Conservation (phyloP, 208 protist species). For the Tritrichomonas foetus region DNA sequence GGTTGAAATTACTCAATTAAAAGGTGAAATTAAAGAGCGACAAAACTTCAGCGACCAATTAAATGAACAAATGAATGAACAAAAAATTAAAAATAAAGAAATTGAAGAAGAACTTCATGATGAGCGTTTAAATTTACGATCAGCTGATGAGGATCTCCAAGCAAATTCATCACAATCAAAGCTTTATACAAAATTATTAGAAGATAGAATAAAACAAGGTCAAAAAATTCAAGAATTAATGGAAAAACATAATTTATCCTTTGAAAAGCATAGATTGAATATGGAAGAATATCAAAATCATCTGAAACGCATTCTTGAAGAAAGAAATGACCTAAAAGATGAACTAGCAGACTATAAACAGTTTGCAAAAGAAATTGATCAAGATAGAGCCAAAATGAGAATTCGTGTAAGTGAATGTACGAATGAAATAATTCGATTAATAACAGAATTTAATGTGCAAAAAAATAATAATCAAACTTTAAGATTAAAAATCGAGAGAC, state of each 20-base stretch:
- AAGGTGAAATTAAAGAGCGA: background rate
- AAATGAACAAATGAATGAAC: background rate
- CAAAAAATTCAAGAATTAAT: too few relatives aligned
- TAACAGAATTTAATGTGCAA: constrained; percentile 80
- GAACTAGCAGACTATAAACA: background rate
- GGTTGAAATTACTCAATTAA: too few relatives aligned
- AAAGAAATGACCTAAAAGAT: background rate
- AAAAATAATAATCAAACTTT: constrained; percentile 58
- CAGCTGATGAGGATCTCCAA: too few relatives aligned
- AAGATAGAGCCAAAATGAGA: constrained; percentile 78
- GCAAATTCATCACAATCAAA: too few relatives aligned
- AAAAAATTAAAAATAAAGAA: too few relatives aligned
- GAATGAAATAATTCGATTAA: constrained; percentile 76
- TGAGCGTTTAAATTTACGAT: too few relatives aligned
- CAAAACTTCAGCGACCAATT: background rate
- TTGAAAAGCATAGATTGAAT: too few relatives aligned
- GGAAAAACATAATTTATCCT: too few relatives aligned
- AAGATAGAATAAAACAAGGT: too few relatives aligned
- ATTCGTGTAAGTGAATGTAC: constrained; percentile 77
- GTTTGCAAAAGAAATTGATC: constrained; percentile 80
- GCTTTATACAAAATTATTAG: too few relatives aligned
- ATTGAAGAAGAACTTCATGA: too few relatives aligned
- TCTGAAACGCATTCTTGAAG: background rate
- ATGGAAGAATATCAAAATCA: too few relatives aligned
- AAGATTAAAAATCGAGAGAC: background rate